A percentile compares a stretch with the other conserved stretches of the same genome.
phyloP scores from a whole-genome alignment of 75 land plant species.

The Pinus taeda region DNA sequence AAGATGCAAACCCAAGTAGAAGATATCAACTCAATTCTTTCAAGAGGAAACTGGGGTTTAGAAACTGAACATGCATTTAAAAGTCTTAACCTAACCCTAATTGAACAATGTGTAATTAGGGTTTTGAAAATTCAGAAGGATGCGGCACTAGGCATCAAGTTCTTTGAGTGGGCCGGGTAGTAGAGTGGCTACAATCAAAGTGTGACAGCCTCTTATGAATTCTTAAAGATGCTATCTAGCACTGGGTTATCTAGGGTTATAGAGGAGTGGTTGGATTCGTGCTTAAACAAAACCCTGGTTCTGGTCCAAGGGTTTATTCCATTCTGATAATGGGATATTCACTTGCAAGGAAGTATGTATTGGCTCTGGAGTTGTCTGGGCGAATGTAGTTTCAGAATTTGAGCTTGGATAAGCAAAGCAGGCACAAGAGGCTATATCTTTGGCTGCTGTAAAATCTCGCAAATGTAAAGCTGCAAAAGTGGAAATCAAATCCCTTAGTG shows the following conservation, averaged over 20 bases:
- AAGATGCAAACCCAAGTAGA: constrained; percentile 1
- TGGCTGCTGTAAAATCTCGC: constrained; percentile 68
- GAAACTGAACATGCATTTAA: constrained; percentile 27
- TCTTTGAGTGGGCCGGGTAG: too few species aligned
- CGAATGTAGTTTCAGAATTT: too few species aligned
- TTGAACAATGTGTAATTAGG: constrained; percentile 30
- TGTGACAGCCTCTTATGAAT: constrained; percentile 36
- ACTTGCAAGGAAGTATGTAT: constrained; percentile 16
- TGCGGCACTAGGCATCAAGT: too few species aligned
- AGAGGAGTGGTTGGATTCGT: constrained; percentile 33
- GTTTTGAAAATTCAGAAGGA: constrained; percentile 23
- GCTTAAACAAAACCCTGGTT: background rate
- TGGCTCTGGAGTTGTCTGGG: too few species aligned
- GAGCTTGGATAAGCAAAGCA: constrained; percentile 16
- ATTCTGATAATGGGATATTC: constrained; percentile 54
- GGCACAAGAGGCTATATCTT: constrained; percentile 51
- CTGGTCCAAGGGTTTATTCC: constrained; percentile 16
- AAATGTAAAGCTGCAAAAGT: constrained; percentile 80
- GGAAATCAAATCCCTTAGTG: constrained; percentile 75
- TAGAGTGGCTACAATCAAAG: constrained; percentile 37
- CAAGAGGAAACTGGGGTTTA: constrained; percentile 5
- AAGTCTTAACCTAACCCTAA: constrained; percentile 21
- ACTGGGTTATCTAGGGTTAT: constrained; percentile 12
- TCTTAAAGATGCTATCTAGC: constrained; percentile 39
- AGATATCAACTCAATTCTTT: constrained; percentile 11